Percentiles rank a stretch among this genome's conserved stretches.
phyloP scores from a whole-genome alignment of 1,139 yeast genomes.

The Nadsonia starkeyi-henricii region DNA sequence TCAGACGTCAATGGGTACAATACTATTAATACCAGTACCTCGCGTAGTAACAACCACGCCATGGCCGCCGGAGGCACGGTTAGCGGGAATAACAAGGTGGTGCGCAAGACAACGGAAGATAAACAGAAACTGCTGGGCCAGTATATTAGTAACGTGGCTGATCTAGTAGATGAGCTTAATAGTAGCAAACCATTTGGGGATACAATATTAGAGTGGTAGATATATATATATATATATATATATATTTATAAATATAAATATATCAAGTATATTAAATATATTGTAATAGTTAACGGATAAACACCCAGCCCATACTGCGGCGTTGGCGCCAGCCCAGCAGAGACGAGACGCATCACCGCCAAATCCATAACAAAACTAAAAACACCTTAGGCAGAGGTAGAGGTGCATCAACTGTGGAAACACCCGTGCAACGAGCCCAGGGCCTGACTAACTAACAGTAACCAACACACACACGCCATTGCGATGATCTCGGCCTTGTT shows the following conservation, averaged over 20 bases:
- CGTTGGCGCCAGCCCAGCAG: too few species aligned
- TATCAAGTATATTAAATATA: too few species aligned
- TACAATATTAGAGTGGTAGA: slow-evolving; percentile 32
- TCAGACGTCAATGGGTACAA: background rate
- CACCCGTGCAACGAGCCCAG: too few species aligned
- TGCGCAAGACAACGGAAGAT: slow-evolving; percentile 33
- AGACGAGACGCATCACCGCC: too few species aligned
- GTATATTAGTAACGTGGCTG: slow-evolving; percentile 33
- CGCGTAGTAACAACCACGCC: background rate
- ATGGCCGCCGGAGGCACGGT: slow-evolving; percentile 1
- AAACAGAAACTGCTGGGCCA: slow-evolving; percentile 41
- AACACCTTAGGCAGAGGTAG: too few species aligned
- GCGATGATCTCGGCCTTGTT: slow-evolving; percentile 68
- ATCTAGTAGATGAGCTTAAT: slow-evolving; percentile 31
- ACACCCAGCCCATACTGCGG: too few species aligned
- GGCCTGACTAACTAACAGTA: too few species aligned
- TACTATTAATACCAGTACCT: background rate
- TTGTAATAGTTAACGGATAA: too few species aligned
- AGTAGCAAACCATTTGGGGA: slow-evolving; percentile 36
- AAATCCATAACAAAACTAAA: too few species aligned
- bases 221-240: background rate
- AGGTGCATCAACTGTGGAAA: too few species aligned
- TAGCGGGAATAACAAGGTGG: background rate
- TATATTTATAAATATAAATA: background rate
- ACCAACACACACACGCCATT: background rate